Evolutionary conservation across 208 protist genomes (phyloP).

Genomic region (Wallacemonas rigidus): DNA sequence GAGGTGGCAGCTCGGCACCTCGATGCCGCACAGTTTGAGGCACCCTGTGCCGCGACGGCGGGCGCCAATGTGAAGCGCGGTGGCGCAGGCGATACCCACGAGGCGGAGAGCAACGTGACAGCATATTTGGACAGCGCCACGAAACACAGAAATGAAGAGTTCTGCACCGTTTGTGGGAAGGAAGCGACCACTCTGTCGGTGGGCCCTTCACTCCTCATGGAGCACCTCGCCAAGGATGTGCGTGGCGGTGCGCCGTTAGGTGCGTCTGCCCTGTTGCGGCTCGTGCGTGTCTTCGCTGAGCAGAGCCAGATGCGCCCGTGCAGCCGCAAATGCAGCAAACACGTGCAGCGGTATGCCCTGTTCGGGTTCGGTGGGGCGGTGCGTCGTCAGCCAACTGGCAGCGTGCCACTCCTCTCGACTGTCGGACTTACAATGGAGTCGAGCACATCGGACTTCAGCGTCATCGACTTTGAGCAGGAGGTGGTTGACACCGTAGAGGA

Average conservation of each 20-base stretch:
- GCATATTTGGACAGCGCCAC: slow-evolving; percentile 28
- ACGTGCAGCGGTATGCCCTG: slow-evolving; percentile 69
- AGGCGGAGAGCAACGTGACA: slow-evolving; percentile 16
- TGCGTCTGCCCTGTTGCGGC: slow-evolving; percentile 46
- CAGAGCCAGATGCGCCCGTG: slow-evolving; percentile 47
- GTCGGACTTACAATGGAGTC: slow-evolving; percentile 21
- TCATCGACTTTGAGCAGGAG: slow-evolving; percentile 55
- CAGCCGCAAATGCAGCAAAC: slow-evolving; percentile 60
- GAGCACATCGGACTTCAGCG: slow-evolving; percentile 43
- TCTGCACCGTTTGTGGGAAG: slow-evolving; percentile 59
- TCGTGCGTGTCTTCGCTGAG: slow-evolving; percentile 40
- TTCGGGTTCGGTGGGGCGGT: slow-evolving; percentile 76
- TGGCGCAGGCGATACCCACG: slow-evolving; percentile 1
- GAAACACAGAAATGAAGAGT: not conserved
- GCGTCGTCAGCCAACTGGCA: slow-evolving; percentile 31
- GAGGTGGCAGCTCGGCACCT: slow-evolving; percentile 19
- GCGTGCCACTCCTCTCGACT: slow-evolving; percentile 33
- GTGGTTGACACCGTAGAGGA: slow-evolving; percentile 45
- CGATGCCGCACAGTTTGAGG: not conserved
- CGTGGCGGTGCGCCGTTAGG: slow-evolving; percentile 22
- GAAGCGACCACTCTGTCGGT: slow-evolving; percentile 32
- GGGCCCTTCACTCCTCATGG: slow-evolving; percentile 42
- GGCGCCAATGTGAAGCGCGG: slow-evolving; percentile 25
- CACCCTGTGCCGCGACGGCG: not conserved
- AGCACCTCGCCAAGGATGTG: slow-evolving; percentile 61